These are phyloP conservation scores for Fusarium albosuccineum DNA, from an alignment of 2,329 filamentous ascomycete genomes.

Conservation along the genomic window DNA sequence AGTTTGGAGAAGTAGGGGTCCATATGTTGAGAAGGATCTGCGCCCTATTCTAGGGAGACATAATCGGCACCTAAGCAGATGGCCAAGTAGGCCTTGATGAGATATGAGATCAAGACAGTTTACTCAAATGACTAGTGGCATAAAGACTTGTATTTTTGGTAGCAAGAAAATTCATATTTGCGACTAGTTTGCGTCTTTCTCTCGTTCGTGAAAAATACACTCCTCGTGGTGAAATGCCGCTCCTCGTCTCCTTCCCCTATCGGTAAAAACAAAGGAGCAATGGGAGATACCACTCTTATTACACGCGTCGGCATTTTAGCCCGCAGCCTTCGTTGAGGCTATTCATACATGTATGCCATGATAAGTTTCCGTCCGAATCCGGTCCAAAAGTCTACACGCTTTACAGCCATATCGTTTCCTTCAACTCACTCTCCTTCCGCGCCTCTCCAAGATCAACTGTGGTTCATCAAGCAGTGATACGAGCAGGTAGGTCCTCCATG, in stretches of 20 bases:
- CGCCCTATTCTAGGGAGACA: neutral
- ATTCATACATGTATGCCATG: conserved; percentile 24
- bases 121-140: neutral
- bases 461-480: conserved; percentile 28
- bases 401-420: neutral
- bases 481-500: conserved; percentile 59
- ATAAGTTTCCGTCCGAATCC: conserved; percentile 4
- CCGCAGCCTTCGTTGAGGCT: conserved; percentile 19
- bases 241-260: neutral
- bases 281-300: conserved; percentile 24
- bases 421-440: neutral
- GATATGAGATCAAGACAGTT: conserved; percentile 21
- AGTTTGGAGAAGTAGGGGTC: conserved; percentile 23
- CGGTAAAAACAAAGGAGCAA: conserved; percentile 12
- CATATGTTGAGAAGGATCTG: conserved; percentile 22
- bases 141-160: neutral
- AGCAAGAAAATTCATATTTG: conserved; percentile 8
- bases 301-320: conserved; percentile 21
- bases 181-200: neutral
- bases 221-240: conserved; percentile 4
- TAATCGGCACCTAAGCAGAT: conserved; percentile 10
- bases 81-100: conserved; percentile 29
- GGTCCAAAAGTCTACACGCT: conserved; percentile 9
- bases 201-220: conserved; percentile 18
- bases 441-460: neutral